phyloP scores from a whole-genome alignment of 352 stramenopile species.

The Globisporangium parvum region DNA sequence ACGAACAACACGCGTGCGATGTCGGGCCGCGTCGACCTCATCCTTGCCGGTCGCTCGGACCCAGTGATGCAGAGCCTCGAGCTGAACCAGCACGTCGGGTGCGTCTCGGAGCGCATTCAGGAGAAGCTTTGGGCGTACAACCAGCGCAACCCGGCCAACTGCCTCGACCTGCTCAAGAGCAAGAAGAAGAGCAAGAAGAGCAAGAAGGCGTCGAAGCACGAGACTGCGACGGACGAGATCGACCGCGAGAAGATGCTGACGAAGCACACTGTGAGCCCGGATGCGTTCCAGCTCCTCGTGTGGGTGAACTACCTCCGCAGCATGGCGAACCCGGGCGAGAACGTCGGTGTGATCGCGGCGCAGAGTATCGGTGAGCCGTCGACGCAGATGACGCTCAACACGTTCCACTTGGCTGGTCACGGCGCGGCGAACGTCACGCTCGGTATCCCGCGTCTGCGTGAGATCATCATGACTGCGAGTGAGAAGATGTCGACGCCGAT shows the following conservation, averaged over 20 bases:
- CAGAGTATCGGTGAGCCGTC: constrained; percentile 99
- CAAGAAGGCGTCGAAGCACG: constrained; percentile 54
- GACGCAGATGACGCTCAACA: constrained; percentile 99
- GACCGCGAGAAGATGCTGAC: constrained; percentile 70
- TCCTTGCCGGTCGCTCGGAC: constrained; percentile 60
- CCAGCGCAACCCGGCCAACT: constrained; percentile 64
- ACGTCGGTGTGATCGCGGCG: constrained; percentile 97
- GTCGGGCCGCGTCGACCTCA: constrained; percentile 76
- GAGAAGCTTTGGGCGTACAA: constrained; percentile 74
- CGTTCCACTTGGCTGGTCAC: constrained; percentile 99
- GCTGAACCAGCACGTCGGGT: constrained; percentile 80
- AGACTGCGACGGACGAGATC: constrained; percentile 28
- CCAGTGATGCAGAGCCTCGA: constrained; percentile 86
- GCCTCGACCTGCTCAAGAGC: constrained; percentile 49
- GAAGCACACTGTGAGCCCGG: constrained; percentile 66
- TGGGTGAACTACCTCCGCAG: constrained; percentile 98
- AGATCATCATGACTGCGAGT: constrained; percentile 99
- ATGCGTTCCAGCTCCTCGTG: constrained; percentile 91
- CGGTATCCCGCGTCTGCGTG: constrained; percentile 98
- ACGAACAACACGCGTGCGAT: constrained; percentile 70
- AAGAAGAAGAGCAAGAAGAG: constrained; percentile 77
- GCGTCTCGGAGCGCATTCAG: constrained; percentile 86
- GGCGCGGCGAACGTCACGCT: constrained; percentile 99
- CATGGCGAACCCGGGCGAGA: constrained; percentile 95
- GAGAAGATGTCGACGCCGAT: constrained; percentile 97